Percentiles rank a stretch among this genome's conserved stretches.
Evolutionary conservation across 2,329 filamentous ascomycete species (phyloP).

Genomic region (Didymella arachidicola): DNA sequence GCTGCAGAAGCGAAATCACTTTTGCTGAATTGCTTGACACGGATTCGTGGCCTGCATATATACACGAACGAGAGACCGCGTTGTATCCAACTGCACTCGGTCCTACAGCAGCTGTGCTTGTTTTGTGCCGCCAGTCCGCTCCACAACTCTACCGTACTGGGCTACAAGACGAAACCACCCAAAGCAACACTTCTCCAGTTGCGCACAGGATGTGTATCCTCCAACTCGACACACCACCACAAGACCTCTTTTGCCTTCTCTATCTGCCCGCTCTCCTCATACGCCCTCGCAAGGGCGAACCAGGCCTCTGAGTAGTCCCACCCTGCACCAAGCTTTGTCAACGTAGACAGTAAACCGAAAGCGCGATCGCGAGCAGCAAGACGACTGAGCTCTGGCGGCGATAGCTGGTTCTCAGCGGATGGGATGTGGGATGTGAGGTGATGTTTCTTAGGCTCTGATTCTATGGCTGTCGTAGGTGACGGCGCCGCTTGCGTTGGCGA

Average conservation of each 20-base stretch:
- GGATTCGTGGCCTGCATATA: not conserved
- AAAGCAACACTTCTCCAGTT: constrained; percentile 73
- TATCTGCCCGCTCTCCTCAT: constrained; percentile 84
- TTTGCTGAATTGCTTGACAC: no score
- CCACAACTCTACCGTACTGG: constrained; percentile 8
- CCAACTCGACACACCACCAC: constrained; percentile 97
- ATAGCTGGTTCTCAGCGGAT: constrained; percentile 51
- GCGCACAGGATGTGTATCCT: constrained; percentile 82
- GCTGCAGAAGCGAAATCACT: not conserved
- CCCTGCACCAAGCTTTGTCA: constrained; percentile 84
- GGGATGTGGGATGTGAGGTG: constrained; percentile 61
- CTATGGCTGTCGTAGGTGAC: not conserved
- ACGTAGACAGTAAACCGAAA: constrained; percentile 78
- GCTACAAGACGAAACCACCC: constrained; percentile 44
- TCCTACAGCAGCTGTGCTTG: not conserved
- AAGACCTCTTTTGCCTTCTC: constrained; percentile 91
- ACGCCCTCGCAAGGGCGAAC: constrained; percentile 84
- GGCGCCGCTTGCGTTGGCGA: constrained; percentile 19
- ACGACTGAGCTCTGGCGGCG: constrained; percentile 76
- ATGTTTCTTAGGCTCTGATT: constrained; percentile 38
- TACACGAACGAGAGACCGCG: not conserved
- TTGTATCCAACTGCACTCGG: not conserved
- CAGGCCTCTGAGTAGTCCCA: constrained; percentile 96
- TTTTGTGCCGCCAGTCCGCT: not conserved
- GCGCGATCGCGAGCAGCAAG: constrained; percentile 91